phyloP scores from a whole-genome alignment of 352 stramenopile species.

The Pythium sukuiense region DNA sequence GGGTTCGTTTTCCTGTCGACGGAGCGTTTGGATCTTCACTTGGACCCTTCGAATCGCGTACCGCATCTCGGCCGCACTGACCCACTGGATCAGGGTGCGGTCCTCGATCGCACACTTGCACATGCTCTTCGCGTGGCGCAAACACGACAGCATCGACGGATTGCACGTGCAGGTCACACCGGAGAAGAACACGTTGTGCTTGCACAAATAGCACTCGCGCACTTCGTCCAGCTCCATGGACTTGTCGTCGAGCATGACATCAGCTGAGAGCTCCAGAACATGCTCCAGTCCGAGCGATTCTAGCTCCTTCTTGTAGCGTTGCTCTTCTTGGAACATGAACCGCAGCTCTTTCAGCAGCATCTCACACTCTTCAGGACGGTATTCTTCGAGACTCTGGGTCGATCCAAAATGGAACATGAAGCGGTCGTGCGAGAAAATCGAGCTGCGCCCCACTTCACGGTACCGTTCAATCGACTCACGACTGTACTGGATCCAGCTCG shows the following conservation, averaged over 20 bases:
- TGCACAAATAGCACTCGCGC: conserved; percentile 67
- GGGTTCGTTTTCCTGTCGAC: conserved; percentile 11
- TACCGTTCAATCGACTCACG: conserved; percentile 72
- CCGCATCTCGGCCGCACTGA: conserved; percentile 56
- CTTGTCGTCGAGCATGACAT: conserved; percentile 73
- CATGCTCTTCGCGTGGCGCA: conserved; percentile 65
- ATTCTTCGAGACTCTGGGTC: conserved; percentile 64
- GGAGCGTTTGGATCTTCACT: conserved; percentile 49
- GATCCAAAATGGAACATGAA: conserved; percentile 81
- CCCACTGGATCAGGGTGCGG: conserved; percentile 67
- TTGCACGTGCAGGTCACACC: conserved; percentile 70
- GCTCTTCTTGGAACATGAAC: conserved; percentile 71
- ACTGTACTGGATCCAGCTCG: conserved; percentile 85
- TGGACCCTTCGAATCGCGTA: conserved; percentile 73
- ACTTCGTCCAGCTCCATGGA: conserved; percentile 74
- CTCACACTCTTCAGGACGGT: conserved; percentile 55
- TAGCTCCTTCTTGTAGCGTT: conserved; percentile 58
- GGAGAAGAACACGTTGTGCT: conserved; percentile 83
- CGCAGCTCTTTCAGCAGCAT: conserved; percentile 67
- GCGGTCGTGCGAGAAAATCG: conserved; percentile 81
- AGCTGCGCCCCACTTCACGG: conserved; percentile 52
- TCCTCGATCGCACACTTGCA: conserved; percentile 57
- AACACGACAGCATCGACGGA: conserved; percentile 53
- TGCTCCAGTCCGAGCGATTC: conserved; percentile 41
- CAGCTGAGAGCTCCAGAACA: conserved; percentile 57